Evolutionary conservation across 331 rosid species (phyloP), one percentile per base, ranked within the genome.

Genomic region (Malus hybrid): DNA sequence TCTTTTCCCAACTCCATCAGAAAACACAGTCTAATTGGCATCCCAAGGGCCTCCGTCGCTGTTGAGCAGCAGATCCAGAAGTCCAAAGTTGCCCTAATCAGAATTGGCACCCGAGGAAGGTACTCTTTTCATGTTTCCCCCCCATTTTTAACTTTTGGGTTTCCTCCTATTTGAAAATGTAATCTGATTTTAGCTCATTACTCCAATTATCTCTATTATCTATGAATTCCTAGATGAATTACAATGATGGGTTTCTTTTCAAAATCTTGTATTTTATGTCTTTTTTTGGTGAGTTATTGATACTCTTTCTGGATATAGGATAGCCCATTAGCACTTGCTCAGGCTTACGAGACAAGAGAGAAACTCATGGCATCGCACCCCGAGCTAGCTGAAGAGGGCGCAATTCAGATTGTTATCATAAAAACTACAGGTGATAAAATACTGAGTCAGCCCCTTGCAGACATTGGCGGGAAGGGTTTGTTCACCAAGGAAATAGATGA

Each of bases 41-140:
- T 79, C 73, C 65, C 79, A 60, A 84, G 80, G 68, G 97, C 97
- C 65, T 91, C 95, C 1, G 69, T 88, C 29, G 93, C 91, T 0
- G 96, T 85, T 54, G 97, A 89, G 81, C 88, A 88, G 77, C 91
- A 82, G 69, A 79, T 77, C 48, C 83, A 70, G 75, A 79, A 86
- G 74, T 80, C 79, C 65, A 90, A 86, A 39, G 74, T 88, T 6
- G 96, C 95, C 10, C 83, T 93, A 14, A 52, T 93, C 78, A 86
- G 85, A 80, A 93, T 93, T 78, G 98, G 98, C 67, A 91, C 97
- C 33, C 72, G 98, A 76, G 98, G 96, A 84, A 93, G 98, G 98
- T 90, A 82, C 70, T 8, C 27, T 67, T 71, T 44, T 72, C 27
- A 61, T n/a, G 10, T 61, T 16, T 0, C 13, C 2, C 46, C 5